Conservation (phyloP, 2,329 filamentous ascomycete genomes). For the Sporothrix inflata region DNA sequence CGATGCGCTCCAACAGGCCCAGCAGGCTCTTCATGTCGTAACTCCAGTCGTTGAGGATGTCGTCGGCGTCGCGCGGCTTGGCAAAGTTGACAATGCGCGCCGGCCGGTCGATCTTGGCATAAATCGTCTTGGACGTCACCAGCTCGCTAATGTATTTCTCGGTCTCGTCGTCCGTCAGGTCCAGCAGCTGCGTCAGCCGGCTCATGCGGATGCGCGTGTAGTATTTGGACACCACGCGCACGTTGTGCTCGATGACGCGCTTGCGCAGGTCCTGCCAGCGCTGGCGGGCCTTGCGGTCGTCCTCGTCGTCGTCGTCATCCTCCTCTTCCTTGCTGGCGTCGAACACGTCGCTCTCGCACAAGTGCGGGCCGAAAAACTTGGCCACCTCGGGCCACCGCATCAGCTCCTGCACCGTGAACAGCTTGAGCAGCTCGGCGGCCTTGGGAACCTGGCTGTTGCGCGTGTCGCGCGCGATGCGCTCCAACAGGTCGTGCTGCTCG, state of each 20-base stretch:
- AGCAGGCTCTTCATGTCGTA: constrained; percentile 79
- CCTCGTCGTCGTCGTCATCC: constrained; percentile 55
- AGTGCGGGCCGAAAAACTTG: constrained; percentile 83
- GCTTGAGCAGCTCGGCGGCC: constrained; percentile 85
- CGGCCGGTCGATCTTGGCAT: constrained; percentile 94
- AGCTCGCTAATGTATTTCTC: constrained; percentile 99
- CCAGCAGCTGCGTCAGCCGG: constrained; percentile 85
- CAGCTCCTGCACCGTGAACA: constrained; percentile 92
- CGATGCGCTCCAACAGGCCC: constrained; percentile 80
- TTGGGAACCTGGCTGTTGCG: constrained; percentile 77
- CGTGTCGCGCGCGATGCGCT: constrained; percentile 84
- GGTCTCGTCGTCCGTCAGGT: constrained; percentile 91
- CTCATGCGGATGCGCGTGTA: constrained; percentile 96
- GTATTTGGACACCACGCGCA: constrained; percentile 96
- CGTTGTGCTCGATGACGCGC: constrained; percentile 98
- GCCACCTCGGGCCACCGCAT: constrained; percentile 98
- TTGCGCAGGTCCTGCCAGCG: constrained; percentile 95
- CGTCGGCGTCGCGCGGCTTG: constrained; percentile 91
- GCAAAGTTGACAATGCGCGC: constrained; percentile 92
- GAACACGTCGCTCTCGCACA: constrained; percentile 90
- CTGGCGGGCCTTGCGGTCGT: constrained; percentile 78
- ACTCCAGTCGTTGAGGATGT: constrained; percentile 98
- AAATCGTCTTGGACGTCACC: constrained; percentile 96
- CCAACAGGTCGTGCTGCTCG: constrained; percentile 95
- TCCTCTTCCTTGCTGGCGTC: constrained; percentile 66